phyloP scores from a whole-genome alignment of 1,284 basidiomycete species.

The Uromyces viciae-fabae region DNA sequence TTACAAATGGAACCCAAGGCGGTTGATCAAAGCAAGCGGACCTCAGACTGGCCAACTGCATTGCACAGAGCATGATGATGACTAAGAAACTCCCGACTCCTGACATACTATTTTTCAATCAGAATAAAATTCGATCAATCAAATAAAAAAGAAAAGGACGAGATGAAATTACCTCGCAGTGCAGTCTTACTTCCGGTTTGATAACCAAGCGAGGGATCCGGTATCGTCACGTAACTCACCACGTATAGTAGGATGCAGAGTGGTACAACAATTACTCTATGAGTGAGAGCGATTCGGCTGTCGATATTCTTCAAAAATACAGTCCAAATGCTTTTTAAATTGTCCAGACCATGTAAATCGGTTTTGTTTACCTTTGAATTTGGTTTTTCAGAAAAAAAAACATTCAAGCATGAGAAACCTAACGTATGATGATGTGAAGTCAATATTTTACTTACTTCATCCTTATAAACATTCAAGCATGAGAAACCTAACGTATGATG shows the following conservation, averaged over 20 bases:
- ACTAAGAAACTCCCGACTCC: conserved; percentile 29
- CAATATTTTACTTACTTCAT: conserved; percentile 7
- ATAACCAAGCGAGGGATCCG: not conserved
- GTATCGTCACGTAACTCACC: conserved; percentile 15
- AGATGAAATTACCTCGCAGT: not conserved
- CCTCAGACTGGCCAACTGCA: not conserved
- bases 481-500: too few species aligned
- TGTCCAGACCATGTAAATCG: conserved; percentile 1
- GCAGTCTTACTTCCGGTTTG: not conserved
- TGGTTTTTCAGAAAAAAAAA: not conserved
- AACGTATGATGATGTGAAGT: too few species aligned
- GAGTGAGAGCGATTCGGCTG: not conserved
- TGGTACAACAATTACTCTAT: conserved; percentile 8
- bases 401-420: not conserved
- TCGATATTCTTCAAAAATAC: not conserved
- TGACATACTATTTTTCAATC: not conserved
- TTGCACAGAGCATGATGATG: conserved; percentile 2
- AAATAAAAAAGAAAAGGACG: too few species aligned
- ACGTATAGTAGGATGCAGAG: conserved; percentile 24
- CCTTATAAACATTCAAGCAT: not conserved
- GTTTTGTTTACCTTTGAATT: not conserved
- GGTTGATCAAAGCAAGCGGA: conserved; percentile 1
- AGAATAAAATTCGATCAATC: not conserved
- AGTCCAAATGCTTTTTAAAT: not conserved
- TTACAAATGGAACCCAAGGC: conserved; percentile 17